Conservation (phyloP, 78 protist species). For the Dictyostelium intermedium region DNA sequence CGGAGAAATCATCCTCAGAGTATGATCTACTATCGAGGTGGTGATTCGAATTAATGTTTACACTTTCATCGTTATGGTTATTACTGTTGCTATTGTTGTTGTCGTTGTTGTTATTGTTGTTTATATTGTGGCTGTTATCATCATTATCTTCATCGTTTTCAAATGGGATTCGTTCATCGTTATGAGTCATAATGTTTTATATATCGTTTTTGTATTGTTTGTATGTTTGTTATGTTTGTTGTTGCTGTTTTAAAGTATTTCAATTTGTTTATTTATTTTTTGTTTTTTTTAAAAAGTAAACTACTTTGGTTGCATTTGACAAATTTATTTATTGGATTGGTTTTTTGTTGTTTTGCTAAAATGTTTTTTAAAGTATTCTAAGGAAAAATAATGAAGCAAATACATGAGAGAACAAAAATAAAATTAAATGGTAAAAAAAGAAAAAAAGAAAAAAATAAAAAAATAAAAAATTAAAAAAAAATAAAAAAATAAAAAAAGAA, state of each 20-base stretch:
- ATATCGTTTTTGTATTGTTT: not conserved
- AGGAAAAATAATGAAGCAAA: no score
- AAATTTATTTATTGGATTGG: not conserved
- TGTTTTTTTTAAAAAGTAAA: not conserved
- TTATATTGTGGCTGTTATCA: no score
- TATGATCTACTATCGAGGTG: not conserved
- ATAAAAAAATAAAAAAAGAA: no score
- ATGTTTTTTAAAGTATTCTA: not conserved
- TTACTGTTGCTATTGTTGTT: not conserved
- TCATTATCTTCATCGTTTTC: not conserved
- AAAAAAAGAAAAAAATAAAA: no score
- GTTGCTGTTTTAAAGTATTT: not conserved
- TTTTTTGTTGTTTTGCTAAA: not conserved
- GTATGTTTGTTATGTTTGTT: no score
- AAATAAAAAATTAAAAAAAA: no score
- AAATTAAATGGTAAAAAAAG: no score
- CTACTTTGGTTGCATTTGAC: constrained; percentile 2
- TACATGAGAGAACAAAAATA: not conserved
- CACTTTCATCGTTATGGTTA: not conserved
- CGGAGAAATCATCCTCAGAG: not conserved
- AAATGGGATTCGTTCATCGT: not conserved
- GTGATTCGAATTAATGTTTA: not conserved
- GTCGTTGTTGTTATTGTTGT: not conserved
- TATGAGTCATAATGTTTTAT: not conserved
- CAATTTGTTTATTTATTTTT: not conserved